A percentile compares a stretch with the other conserved stretches of the same genome.
These are phyloP conservation scores for Fusarium papillatum DNA, from an alignment of 2,329 filamentous ascomycete genomes.

Conservation along the genomic window DNA sequence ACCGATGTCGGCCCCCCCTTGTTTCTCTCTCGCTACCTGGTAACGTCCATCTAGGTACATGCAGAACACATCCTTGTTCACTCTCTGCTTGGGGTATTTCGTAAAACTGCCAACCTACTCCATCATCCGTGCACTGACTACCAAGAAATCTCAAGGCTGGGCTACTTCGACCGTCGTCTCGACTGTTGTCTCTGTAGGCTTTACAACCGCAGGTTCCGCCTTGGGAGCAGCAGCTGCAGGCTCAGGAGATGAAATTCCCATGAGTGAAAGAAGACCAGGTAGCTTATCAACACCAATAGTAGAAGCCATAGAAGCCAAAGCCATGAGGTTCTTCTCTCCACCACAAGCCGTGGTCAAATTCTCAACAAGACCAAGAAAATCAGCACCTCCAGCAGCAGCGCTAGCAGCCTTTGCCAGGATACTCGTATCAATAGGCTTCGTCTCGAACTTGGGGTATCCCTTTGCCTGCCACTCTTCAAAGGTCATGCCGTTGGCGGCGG, in stretches of 20 bases:
- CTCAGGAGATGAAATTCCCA: background rate
- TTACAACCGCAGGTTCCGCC: background rate
- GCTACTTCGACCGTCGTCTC: conserved; percentile 10
- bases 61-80: background rate
- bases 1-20: conserved; percentile 20
- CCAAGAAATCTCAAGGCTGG: background rate
- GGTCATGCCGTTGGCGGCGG: conserved; percentile 46
- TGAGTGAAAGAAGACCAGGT: background rate
- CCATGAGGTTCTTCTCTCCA: background rate
- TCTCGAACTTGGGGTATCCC: conserved; percentile 36
- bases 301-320: background rate
- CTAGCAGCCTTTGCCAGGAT: background rate
- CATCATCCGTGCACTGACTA: background rate
- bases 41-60: background rate
- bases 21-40: background rate
- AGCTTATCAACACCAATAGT: background rate
- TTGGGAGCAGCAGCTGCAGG: background rate
- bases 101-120: background rate
- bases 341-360: background rate
- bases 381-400: background rate
- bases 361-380: background rate
- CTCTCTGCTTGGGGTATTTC: background rate
- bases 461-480: conserved; percentile 51
- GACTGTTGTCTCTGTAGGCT: conserved; percentile 5
- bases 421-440: background rate